Base-by-base conservation (phyloP, 257 asterid species). In the Solanum microdontum region DNA sequence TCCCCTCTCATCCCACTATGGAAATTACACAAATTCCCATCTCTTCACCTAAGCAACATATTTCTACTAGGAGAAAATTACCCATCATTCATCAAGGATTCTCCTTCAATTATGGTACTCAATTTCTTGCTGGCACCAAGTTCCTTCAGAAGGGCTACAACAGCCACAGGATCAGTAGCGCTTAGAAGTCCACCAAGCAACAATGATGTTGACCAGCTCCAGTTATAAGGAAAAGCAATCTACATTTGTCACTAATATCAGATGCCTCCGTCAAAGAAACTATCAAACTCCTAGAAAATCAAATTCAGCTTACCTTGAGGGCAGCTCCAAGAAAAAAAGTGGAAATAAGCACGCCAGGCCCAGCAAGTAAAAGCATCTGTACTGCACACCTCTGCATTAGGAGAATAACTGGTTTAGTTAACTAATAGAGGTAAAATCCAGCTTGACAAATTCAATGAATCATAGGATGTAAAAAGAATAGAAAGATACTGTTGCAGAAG, bases 111-210 rank as follows among this genome's bases (percentile, higher is more conserved):
- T 91, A 97, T 93, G 87, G 99, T 97, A 91, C 94, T 93, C 92
- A 97, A 86, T 89, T 97, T 95, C 91, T 95, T 97, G 96, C 99
- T 95, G 87, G 99, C 98, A 76, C 99, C 98, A 88, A 97, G 96
- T 76, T 97, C 99, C 92, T 94, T 97, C 90, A 97, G 91, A 84
- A 94, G 98, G 89, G 99, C 98, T 24, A 97, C 99, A 91, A 95
- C 99, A 48, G 99, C 99, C 37, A 97, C 99, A 84, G 99, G 99
- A 92, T 97, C 99, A 87, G 99, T 97, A 79, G 99, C 99, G 90
- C 99, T 95, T 83, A 97, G 99, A 86, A 97, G 99, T 82, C 98
- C 98, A 39, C 99, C 99, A 89, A 95, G 98, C 89, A 97, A 92
- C 85, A 97, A 90, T 10, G 98, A 95, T 85, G 97, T 97, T 91